Evolutionary conservation across 257 asterid species (phyloP).

Genomic region (Cynanchum wilfordii): DNA sequence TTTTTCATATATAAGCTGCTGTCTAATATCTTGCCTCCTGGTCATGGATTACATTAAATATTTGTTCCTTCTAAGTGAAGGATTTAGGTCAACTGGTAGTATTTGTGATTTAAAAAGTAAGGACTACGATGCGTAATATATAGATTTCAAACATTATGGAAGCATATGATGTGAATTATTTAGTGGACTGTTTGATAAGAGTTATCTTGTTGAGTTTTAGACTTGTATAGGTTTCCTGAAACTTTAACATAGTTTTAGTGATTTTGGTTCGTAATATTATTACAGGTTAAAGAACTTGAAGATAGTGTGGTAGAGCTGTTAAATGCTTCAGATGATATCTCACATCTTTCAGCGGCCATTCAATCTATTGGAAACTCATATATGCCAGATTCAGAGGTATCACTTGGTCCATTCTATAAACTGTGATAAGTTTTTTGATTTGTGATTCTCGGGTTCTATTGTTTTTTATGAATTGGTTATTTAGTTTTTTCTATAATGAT

Average conservation of each 20-base stretch:
- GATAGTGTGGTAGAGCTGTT: constrained; percentile 46
- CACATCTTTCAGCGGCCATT: constrained; percentile 59
- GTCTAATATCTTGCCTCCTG: not conserved
- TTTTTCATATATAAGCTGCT: not conserved
- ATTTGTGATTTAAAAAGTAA: not conserved
- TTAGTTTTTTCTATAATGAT: constrained; percentile 17
- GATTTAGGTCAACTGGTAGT: not conserved
- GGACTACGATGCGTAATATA: not conserved
- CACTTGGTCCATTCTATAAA: constrained; percentile 12
- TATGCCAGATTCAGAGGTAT: constrained; percentile 60
- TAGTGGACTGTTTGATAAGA: not conserved
- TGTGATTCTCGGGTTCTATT: not conserved
- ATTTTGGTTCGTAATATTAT: constrained; percentile 9
- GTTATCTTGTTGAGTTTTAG: not conserved
- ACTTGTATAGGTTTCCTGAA: not conserved
- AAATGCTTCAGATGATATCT: constrained; percentile 63
- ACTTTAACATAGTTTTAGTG: not conserved
- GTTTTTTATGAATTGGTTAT: not conserved
- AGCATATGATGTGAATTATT: not conserved
- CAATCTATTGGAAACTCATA: constrained; percentile 53
- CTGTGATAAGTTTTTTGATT: not conserved
- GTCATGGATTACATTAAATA: not conserved
- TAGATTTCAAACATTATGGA: not conserved
- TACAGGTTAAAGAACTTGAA: constrained; percentile 86
- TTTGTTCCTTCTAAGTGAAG: not conserved